phyloP scores from a whole-genome alignment of 225 moss, liverwort and hornwort genomes.

The Sphagnum tenellum region DNA sequence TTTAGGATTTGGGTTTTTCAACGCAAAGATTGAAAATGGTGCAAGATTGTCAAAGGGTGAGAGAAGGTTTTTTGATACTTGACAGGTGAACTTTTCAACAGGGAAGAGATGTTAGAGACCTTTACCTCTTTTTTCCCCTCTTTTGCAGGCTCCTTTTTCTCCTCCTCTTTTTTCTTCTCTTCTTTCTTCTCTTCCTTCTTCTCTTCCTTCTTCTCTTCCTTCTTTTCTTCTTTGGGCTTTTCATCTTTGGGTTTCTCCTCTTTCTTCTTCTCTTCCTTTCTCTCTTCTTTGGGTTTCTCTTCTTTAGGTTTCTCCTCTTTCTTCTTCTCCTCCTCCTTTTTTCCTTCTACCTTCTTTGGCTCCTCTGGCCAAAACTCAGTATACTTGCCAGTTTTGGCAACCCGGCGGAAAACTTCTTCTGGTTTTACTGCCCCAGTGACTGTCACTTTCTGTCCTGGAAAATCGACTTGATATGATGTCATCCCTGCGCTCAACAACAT shows the following conservation, averaged over 20 bases:
- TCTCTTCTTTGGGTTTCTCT: too few species aligned
- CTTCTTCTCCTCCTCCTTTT: too few species aligned
- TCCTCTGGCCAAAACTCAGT: constrained; percentile 24
- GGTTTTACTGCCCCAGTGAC: constrained; percentile 26
- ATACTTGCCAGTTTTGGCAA: constrained; percentile 41
- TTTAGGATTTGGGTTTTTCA: too few species aligned
- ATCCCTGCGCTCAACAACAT: constrained; percentile 12
- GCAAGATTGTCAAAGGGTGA: too few species aligned
- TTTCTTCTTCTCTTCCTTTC: too few species aligned
- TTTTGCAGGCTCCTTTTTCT: constrained; percentile 9
- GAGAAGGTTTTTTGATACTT: too few species aligned
- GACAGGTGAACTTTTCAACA: too few species aligned
- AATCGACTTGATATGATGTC: constrained; percentile 16
- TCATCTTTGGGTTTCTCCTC: constrained; percentile 11
- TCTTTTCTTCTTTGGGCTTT: constrained; percentile 15
- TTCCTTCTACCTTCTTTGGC: constrained; percentile 8
- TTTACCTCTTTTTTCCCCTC: constrained; percentile 16
- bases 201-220: constrained; percentile 12
- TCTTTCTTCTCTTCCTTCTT: constrained; percentile 9
- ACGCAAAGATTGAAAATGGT: too few species aligned
- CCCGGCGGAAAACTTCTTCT: constrained; percentile 33
- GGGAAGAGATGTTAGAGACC: background rate
- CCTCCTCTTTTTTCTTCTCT: background rate
- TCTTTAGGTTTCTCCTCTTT: too few species aligned
- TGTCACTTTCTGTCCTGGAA: constrained; percentile 21